Conservation (phyloP, 768 basidiomycete genomes). For the Leccinum imitatum region DNA sequence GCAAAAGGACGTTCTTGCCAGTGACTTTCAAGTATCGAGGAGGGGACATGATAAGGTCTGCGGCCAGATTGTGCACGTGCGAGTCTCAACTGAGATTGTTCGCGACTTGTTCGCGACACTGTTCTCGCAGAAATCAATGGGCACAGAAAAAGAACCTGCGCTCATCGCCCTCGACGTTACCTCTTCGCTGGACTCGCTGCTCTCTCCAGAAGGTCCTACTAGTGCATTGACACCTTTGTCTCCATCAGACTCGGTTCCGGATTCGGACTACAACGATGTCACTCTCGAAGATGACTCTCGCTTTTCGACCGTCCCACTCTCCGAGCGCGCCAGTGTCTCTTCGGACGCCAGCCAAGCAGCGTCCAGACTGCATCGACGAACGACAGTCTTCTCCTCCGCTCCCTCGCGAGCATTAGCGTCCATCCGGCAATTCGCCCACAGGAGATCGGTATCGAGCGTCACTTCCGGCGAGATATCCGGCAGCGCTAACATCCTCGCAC, state of each 20-base stretch:
- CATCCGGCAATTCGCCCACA: constrained; percentile 43
- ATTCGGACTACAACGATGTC: constrained; percentile 66
- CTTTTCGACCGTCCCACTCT: constrained; percentile 53
- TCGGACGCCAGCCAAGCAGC: constrained; percentile 26
- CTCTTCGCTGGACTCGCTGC: constrained; percentile 44
- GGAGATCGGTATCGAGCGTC: constrained; percentile 60
- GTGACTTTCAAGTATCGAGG: constrained; percentile 42
- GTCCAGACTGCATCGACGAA: constrained; percentile 27
- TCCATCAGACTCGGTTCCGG: constrained; percentile 45
- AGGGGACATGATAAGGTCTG: constrained; percentile 7
- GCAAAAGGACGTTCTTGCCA: constrained; percentile 55
- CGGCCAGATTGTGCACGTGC: no score
- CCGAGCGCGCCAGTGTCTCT: constrained; percentile 35
- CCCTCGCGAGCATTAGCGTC: constrained; percentile 20
- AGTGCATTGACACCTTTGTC: constrained; percentile 28
- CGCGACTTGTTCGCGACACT: not conserved
- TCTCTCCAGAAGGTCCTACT: constrained; percentile 44
- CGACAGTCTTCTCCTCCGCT: constrained; percentile 29
- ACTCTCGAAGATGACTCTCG: constrained; percentile 43
- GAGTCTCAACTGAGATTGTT: no score
- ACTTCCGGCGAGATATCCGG: constrained; percentile 46
- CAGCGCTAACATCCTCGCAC: constrained; percentile 46
- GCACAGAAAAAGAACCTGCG: constrained; percentile 13
- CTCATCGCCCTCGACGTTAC: constrained; percentile 14
- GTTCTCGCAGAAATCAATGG: constrained; percentile 17